Percentiles rank a stretch among this genome's conserved stretches.
phyloP scores from a whole-genome alignment of 805 yeast genomes.

The Groenewaldozyma tartarivorans region DNA sequence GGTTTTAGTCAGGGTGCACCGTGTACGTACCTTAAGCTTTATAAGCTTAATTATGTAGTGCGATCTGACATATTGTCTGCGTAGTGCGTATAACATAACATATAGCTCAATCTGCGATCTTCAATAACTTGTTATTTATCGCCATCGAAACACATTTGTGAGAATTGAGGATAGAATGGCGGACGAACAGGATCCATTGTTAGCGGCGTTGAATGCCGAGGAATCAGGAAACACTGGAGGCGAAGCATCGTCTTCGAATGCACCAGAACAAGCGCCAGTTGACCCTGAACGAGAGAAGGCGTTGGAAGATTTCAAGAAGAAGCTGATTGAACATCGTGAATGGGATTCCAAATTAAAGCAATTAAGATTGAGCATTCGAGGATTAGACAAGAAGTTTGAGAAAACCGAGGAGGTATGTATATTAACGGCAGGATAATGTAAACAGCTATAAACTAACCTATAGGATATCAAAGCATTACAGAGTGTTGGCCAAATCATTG shows the following conservation, averaged over 20 bases:
- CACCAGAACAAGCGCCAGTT: slow-evolving; percentile 26
- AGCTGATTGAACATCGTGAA: slow-evolving; percentile 83
- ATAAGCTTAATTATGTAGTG: too few species aligned
- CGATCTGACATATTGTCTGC: too few species aligned
- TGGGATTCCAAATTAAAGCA: slow-evolving; percentile 89
- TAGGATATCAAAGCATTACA: slow-evolving; percentile 89
- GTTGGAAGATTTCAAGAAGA: slow-evolving; percentile 66
- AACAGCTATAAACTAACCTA: background rate
- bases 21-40: too few species aligned
- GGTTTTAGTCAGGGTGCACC: too few species aligned
- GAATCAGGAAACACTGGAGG: slow-evolving; percentile 22
- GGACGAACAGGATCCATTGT: slow-evolving; percentile 23
- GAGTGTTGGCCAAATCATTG: slow-evolving; percentile 93
- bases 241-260: background rate
- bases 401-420: slow-evolving; percentile 67
- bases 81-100: too few species aligned
- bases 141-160: too few species aligned
- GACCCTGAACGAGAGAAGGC: slow-evolving; percentile 75
- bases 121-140: too few species aligned
- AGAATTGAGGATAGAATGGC: too few species aligned
- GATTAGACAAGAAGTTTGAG: slow-evolving; percentile 70
- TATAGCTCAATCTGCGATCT: too few species aligned
- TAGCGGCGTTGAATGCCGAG: slow-evolving; percentile 24
- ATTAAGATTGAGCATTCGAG: slow-evolving; percentile 73
- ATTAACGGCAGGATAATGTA: background rate